These are phyloP conservation scores for Musa balbisiana DNA, from an alignment of 202 grass and related monocot genomes.

Conservation along the genomic window DNA sequence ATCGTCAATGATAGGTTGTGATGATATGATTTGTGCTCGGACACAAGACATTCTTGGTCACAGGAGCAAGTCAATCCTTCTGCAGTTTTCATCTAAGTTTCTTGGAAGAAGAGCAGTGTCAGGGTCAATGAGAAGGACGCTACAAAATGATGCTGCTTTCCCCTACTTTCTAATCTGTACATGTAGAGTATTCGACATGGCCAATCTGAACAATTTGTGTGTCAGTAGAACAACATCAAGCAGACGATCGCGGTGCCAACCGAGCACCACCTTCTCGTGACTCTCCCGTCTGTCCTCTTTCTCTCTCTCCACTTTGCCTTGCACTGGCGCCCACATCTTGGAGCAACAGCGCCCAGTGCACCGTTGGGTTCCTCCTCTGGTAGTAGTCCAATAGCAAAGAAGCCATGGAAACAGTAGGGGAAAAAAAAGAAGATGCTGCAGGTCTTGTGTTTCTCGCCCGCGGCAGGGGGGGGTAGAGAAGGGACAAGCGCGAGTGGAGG, in stretches of 20 bases:
- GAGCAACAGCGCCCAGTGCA: no score
- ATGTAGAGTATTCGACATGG: no score
- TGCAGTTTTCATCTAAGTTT: conserved; percentile 13
- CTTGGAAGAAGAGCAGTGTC: conserved; percentile 14
- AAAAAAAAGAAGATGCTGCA: not conserved
- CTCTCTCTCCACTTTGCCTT: no score
- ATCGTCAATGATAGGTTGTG: conserved; percentile 6
- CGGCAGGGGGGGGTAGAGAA: conserved; percentile 23
- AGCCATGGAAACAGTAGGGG: not conserved
- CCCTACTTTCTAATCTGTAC: no score
- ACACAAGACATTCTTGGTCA: conserved; percentile 21
- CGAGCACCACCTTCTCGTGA: no score
- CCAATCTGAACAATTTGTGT: no score
- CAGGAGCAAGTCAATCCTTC: conserved; percentile 63
- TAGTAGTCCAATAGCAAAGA: conserved; percentile 7
- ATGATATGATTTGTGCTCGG: conserved; percentile 28
- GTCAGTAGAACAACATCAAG: no score
- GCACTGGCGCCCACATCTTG: no score
- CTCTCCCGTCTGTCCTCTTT: no score
- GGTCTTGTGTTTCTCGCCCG: conserved; percentile 7
- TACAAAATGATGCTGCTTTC: not conserved
- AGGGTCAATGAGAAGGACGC: not conserved
- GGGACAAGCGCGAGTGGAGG: conserved; percentile 18
- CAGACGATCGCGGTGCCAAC: no score
- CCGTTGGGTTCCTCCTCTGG: conserved; percentile 21